phyloP scores from a whole-genome alignment of 345 rosid genomes.

The Citrus cavaleriei region DNA sequence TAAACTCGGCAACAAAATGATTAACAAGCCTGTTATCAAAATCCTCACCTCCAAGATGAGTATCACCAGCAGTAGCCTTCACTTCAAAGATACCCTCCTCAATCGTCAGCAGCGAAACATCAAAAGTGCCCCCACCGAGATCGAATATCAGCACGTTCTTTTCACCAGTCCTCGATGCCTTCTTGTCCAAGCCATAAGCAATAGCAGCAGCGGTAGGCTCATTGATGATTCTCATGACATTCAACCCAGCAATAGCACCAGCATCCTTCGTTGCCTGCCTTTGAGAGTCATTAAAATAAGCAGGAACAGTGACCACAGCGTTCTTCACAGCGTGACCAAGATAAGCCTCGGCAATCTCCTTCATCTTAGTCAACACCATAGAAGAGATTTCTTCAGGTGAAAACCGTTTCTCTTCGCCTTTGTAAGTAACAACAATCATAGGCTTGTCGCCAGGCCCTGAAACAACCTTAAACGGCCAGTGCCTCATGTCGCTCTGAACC shows the following conservation, averaged over 20 bases:
- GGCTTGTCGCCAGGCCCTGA: conserved; percentile 9
- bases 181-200: conserved; percentile 34
- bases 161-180: conserved; percentile 24
- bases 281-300: conserved; percentile 49
- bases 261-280: conserved; percentile 57
- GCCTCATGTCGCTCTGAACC: conserved; percentile 14
- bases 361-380: conserved; percentile 12
- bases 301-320: conserved; percentile 33
- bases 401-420: conserved; percentile 15
- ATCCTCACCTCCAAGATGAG: conserved; percentile 33
- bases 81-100: conserved; percentile 44
- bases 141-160: conserved; percentile 32
- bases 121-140: conserved; percentile 36
- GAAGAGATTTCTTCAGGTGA: conserved; percentile 12
- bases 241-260: conserved; percentile 41
- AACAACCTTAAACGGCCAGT: conserved; percentile 15
- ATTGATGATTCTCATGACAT: conserved; percentile 30
- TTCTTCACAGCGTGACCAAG: conserved; percentile 21
- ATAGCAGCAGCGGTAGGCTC: conserved; percentile 34
- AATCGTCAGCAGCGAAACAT: conserved; percentile 32
- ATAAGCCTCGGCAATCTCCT: conserved; percentile 9
- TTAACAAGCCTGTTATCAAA: conserved; percentile 32
- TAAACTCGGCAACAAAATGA: conserved; percentile 28
- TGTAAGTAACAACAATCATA: conserved; percentile 7
- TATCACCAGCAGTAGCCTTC: conserved; percentile 36